Evolutionary conservation across 169 alveolate species (phyloP), one percentile per base, ranked within the genome.

Genomic region (Plasmodium reichenowi): DNA sequence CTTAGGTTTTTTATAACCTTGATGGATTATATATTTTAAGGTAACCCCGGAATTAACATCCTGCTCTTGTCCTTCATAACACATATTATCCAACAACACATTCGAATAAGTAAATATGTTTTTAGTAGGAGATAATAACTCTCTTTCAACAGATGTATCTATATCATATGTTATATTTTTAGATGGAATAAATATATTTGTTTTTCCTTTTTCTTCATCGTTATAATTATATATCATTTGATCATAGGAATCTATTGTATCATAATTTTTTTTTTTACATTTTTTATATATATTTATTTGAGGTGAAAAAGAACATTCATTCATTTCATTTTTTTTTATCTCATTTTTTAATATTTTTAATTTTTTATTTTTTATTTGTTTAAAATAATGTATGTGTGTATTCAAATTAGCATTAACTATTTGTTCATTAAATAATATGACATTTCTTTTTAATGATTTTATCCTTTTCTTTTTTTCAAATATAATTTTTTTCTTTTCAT

Each of bases 251-350:
- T 32, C 45, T 32, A 32, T 3, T 2, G 45, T 4, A 32, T 32
- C 45, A 32, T 32, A 32, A 13, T 13, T 52, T 54, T 68, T 83
- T 50, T 60, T 58, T 29, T 68, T 68, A 9, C 56, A 68, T 71
- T 85, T 85, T 58, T 71, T 58, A 29, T 59, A 70, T 59, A 85
- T 43, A 13, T 45, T 72, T 48, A 52, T 63, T 15, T 56, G 15
- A n/a, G 87, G 87, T 43, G 17, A 85, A 85, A 85, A 85, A 17
- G 92, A 70, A 52, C 92, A 85, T 59, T 85, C 92, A n/a, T 63
- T 59, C 92, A 85, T 85, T 85, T 85, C 92, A 59, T 62, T n/a
- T n/a, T 45, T 66, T 24, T 56, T 59, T 13, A 6, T 43, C 24
- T 85, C 76, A 20, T 24, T 66, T 74, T 85, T 85, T 15, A 85